Base-by-base conservation (phyloP, 2,329 filamentous ascomycete species). In the Fusarium musae region DNA sequence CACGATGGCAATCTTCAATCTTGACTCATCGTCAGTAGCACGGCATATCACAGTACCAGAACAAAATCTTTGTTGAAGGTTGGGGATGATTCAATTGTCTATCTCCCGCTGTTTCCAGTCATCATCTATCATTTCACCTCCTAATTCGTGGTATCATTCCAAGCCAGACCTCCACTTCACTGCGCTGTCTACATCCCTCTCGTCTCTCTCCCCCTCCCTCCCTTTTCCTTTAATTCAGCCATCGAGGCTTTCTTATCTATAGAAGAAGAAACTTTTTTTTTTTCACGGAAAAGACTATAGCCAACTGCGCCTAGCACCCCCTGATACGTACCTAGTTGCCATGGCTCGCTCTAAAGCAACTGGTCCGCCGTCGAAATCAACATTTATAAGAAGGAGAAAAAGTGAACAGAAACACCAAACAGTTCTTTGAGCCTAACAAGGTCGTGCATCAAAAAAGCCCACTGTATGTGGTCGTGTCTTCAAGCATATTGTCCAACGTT, bases 91-190 rank as follows among this genome's bases (percentile, higher is more conserved):
- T 62, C 52, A 39, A 66, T 74, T 59, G 44, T 71, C 63, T 66
- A 67, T 68, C 34, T 39, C 36, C 64, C 49, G 57, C 58, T 46
- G 37, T 63, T 57, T 63, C 46, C 34, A 26, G 30, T 65, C 23
- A 50, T 37, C 65, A 37, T 60, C 67, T 57, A 58, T 69, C 71
- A 66, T 69, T 49, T 69, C 69, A 63, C 73, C 75, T 75, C 72
- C 75, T 75, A 40, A 76, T 58, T 76, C 76, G 63, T 78, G 76
- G 76, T 78, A 78, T 78, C 76, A 78, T 78, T 75, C 69, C 72
- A 52, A 75, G 47, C 46, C 76, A 68, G 52, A 70, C 66, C 43
- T 66, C 58, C 61, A 58, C 60, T 62, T 26, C 53, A 42, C 36
- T 40, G 26, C 15, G 21, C 23, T 39, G 32, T 67, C 21, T 37